phyloP scores from a whole-genome alignment of 2,329 filamentous ascomycete species.

The Chaetomiaceae sp. region DNA sequence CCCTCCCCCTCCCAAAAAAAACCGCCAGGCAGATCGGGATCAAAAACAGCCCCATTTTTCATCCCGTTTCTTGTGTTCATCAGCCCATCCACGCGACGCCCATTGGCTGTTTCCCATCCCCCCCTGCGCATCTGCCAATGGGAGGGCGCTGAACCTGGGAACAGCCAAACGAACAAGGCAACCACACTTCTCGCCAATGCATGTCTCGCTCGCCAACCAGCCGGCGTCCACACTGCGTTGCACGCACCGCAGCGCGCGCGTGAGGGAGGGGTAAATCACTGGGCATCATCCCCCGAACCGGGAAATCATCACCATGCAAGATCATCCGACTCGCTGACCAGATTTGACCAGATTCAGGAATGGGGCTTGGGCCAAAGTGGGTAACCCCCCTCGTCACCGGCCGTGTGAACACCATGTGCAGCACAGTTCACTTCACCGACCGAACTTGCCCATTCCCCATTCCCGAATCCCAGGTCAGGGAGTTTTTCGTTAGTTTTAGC shows the following conservation, averaged over 20 bases:
- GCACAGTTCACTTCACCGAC: too few species aligned
- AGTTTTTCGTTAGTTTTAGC: too few species aligned
- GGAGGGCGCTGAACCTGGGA: background rate
- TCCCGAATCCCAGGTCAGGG: too few species aligned
- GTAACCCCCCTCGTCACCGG: too few species aligned
- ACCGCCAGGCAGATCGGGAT: background rate
- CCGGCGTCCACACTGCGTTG: background rate
- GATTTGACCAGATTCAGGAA: conserved; percentile 1
- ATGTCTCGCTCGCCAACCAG: conserved; percentile 6
- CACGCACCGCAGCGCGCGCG: too few species aligned
- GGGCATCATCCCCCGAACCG: background rate
- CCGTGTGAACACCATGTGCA: too few species aligned
- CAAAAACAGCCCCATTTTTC: background rate
- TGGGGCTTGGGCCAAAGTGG: too few species aligned
- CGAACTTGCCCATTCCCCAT: too few species aligned
- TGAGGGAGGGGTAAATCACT: too few species aligned
- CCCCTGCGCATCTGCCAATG: background rate
- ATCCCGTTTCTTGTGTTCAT: too few species aligned
- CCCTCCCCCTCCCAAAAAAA: too few species aligned
- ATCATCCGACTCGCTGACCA: conserved; percentile 4
- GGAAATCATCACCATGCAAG: conserved; percentile 9
- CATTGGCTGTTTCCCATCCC: background rate
- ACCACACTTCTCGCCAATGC: conserved; percentile 3
- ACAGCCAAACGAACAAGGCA: background rate
- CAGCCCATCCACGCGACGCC: background rate